A percentile compares a stretch with the other conserved stretches of the same genome.
These are phyloP conservation scores for Collybia sp. DNA, from an alignment of 768 basidiomycete species.

Conservation along the genomic window DNA sequence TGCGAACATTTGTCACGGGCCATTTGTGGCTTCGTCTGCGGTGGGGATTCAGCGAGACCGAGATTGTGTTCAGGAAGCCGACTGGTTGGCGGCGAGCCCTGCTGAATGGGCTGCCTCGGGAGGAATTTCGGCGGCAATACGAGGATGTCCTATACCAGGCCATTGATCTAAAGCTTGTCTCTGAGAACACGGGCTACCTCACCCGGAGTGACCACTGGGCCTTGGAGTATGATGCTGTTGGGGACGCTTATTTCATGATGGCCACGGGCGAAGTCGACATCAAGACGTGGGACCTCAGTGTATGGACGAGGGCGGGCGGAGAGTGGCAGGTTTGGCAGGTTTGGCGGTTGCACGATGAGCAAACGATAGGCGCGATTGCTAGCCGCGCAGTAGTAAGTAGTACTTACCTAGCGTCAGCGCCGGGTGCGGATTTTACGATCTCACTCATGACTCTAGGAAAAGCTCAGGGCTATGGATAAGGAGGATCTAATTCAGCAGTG, in stretches of 20 bases:
- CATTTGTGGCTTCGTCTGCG: conserved; percentile 9
- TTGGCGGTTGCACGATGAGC: too few relatives aligned
- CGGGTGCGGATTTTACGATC: too few relatives aligned
- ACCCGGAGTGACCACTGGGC: conserved; percentile 7
- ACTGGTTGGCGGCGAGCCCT: neutral
- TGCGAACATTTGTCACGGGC: conserved; percentile 2
- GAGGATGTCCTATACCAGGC: neutral
- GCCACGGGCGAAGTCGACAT: too few relatives aligned
- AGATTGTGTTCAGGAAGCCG: conserved; percentile 8
- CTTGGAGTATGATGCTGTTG: conserved; percentile 2
- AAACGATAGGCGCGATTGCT: too few relatives aligned
- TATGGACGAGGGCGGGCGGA: too few relatives aligned
- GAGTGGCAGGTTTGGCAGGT: too few relatives aligned
- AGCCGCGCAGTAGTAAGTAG: too few relatives aligned
- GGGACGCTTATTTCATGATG: conserved; percentile 3
- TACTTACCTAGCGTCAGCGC: too few relatives aligned
- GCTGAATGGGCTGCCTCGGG: conserved; percentile 3
- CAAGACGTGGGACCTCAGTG: too few relatives aligned
- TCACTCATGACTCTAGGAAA: too few relatives aligned
- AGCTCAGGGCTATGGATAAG: too few relatives aligned
- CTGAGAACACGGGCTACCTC: conserved; percentile 8
- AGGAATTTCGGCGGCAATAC: conserved; percentile 1
- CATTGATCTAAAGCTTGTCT: conserved; percentile 3
- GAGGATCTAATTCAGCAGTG: too few relatives aligned
- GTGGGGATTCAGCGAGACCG: conserved; percentile 5